These are phyloP conservation scores for Zygosaccharomyces pseudobailii DNA, from an alignment of 1,139 yeast genomes.

Conservation along the genomic window DNA sequence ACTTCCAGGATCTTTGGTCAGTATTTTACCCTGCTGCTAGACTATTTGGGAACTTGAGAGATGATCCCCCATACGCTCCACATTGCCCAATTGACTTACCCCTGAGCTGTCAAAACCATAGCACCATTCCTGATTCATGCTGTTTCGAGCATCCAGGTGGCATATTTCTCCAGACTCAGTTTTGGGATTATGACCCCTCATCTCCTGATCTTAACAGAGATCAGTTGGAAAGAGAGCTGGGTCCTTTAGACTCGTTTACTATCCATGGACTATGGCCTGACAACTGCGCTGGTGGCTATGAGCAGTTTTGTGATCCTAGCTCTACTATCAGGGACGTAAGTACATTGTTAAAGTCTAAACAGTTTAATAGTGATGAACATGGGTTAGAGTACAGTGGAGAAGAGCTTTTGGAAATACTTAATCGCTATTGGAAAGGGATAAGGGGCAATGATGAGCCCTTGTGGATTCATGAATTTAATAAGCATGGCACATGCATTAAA, in stretches of 20 bases:
- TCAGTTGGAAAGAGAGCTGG: slow-evolving; percentile 47
- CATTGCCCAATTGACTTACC: slow-evolving; percentile 66
- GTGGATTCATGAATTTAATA: slow-evolving; percentile 93
- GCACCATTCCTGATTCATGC: slow-evolving; percentile 52
- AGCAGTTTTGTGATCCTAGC: slow-evolving; percentile 67
- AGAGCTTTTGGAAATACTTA: slow-evolving; percentile 55
- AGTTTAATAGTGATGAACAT: slow-evolving; percentile 30
- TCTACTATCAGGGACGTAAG: slow-evolving; percentile 55
- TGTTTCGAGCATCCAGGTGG: slow-evolving; percentile 93
- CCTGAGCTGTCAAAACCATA: slow-evolving; percentile 51
- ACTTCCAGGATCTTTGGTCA: slow-evolving; percentile 6
- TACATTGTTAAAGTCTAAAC: slow-evolving; percentile 41
- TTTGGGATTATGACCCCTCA: slow-evolving; percentile 83
- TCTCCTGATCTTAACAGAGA: slow-evolving; percentile 18
- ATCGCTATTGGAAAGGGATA: slow-evolving; percentile 67
- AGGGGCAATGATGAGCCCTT: slow-evolving; percentile 69
- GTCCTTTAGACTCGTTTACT: slow-evolving; percentile 74
- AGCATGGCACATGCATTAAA: slow-evolving; percentile 89
- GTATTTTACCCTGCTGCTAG: slow-evolving; percentile 6
- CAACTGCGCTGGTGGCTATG: slow-evolving; percentile 68
- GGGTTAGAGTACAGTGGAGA: slow-evolving; percentile 40
- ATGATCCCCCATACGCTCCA: slow-evolving; percentile 11
- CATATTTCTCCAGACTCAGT: slow-evolving; percentile 76
- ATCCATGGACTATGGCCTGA: slow-evolving; percentile 87
- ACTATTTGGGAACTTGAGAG: neutral